These are phyloP conservation scores for Phialophora expanda DNA, from an alignment of 2,329 filamentous ascomycete genomes.

Conservation along the genomic window DNA sequence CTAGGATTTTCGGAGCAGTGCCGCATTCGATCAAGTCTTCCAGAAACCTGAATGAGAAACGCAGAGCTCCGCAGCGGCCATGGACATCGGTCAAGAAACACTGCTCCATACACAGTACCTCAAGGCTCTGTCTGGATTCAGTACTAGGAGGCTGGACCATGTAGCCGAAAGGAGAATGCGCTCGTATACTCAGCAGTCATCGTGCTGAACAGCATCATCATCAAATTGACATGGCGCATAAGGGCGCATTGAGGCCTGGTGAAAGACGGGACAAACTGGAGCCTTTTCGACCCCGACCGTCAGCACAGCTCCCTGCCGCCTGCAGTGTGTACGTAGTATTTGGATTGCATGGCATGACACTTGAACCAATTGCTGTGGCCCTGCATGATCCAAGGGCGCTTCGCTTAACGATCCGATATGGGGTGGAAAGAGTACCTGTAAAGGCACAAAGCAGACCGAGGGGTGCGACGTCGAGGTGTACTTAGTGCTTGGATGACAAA, in stretches of 20 bases:
- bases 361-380: not conserved
- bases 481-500: slow-evolving; percentile 9
- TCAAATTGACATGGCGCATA: not conserved
- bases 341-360: not conserved
- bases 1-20: not conserved
- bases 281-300: not conserved
- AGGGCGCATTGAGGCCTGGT: not conserved
- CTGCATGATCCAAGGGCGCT: not conserved
- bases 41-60: not conserved
- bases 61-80: not conserved
- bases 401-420: not conserved
- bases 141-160: not conserved
- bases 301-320: not conserved
- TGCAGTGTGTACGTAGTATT: not conserved
- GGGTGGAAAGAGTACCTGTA: not conserved
- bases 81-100: not conserved
- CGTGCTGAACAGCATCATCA: not conserved
- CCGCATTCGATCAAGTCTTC: not conserved
- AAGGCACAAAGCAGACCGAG: not conserved
- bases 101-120: not conserved
- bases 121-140: not conserved
- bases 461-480: not conserved
- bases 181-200: not conserved
- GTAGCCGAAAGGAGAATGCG: not conserved
- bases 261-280: not conserved